These are phyloP conservation scores for Trichocomaceae sp. DNA, from an alignment of 2,329 filamentous ascomycete species.

Conservation along the genomic window DNA sequence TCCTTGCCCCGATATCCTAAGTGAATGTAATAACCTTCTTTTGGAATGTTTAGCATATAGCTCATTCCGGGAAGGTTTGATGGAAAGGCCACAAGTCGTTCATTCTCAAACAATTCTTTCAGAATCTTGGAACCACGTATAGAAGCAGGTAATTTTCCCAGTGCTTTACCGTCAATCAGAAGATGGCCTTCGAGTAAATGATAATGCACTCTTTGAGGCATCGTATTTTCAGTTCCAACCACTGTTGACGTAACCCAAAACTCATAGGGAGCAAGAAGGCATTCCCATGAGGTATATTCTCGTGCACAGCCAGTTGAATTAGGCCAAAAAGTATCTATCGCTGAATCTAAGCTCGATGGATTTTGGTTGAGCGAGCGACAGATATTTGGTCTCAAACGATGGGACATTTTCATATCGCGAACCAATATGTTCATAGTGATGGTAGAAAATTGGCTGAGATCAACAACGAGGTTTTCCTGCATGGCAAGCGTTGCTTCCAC, in stretches of 20 bases:
- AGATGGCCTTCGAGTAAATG: constrained; percentile 45
- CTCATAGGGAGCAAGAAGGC: constrained; percentile 20
- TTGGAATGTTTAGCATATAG: constrained; percentile 38
- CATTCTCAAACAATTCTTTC: constrained; percentile 48
- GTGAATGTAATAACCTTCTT: constrained; percentile 45
- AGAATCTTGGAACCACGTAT: constrained; percentile 43
- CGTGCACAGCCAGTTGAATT: constrained; percentile 20
- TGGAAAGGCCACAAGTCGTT: constrained; percentile 47
- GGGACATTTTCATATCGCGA: constrained; percentile 43
- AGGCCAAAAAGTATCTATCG: constrained; percentile 42
- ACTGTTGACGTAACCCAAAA: constrained; percentile 31
- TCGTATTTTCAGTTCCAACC: constrained; percentile 24
- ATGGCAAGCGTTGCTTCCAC: constrained; percentile 39
- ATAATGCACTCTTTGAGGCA: constrained; percentile 35
- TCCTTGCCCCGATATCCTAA: constrained; percentile 43
- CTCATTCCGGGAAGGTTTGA: constrained; percentile 50
- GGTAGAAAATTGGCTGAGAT: constrained; percentile 30
- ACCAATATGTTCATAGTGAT: constrained; percentile 26
- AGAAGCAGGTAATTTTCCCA: constrained; percentile 49
- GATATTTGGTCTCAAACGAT: constrained; percentile 32
- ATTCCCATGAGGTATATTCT: constrained; percentile 18
- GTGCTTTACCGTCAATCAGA: constrained; percentile 43
- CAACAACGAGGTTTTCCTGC: constrained; percentile 42
- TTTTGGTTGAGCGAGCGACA: constrained; percentile 27
- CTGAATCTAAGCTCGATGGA: constrained; percentile 24